These are phyloP conservation scores for Polyplosphaeria fusca DNA, from an alignment of 495 filamentous ascomycete genomes.

Conservation along the genomic window DNA sequence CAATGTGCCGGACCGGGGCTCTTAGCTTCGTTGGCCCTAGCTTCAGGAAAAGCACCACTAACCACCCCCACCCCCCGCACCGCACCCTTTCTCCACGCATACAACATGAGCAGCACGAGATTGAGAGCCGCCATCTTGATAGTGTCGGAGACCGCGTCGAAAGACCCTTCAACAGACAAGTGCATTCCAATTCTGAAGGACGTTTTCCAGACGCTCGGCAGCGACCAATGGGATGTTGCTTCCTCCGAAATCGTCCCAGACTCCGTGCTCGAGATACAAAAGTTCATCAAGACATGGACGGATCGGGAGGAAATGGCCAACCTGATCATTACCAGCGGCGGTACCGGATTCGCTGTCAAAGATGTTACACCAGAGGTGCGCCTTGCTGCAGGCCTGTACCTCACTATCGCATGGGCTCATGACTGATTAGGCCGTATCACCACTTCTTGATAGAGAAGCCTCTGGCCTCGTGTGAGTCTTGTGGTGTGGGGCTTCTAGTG, in stretches of 20 bases:
- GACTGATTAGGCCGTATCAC: conserved; percentile 63
- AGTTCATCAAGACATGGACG: conserved; percentile 63
- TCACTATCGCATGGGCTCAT: background rate
- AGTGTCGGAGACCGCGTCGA: conserved; percentile 87
- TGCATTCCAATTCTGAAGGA: conserved; percentile 61
- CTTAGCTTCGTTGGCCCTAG: no score
- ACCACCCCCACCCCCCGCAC: background rate
- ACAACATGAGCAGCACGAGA: conserved; percentile 29
- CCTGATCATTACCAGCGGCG: conserved; percentile 82
- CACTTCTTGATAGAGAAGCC: conserved; percentile 81
- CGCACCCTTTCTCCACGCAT: background rate
- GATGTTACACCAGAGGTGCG: conserved; percentile 86
- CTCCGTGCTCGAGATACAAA: conserved; percentile 68
- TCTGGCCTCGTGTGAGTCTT: conserved; percentile 74
- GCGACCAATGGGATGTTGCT: conserved; percentile 63
- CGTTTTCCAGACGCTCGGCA: conserved; percentile 62
- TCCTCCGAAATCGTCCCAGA: conserved; percentile 79
- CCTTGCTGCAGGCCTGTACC: background rate
- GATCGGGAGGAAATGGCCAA: conserved; percentile 62
- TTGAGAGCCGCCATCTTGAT: conserved; percentile 75
- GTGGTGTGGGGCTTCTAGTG: background rate
- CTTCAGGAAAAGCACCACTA: conserved; percentile 8
- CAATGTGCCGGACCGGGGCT: no score
- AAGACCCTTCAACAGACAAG: conserved; percentile 76
- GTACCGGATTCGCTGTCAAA: conserved; percentile 87